A percentile compares a stretch with the other conserved stretches of the same genome.
These are phyloP conservation scores for Cetraspora pellucida DNA, from an alignment of 192 early-diverging fungal species.

Conservation along the genomic window DNA sequence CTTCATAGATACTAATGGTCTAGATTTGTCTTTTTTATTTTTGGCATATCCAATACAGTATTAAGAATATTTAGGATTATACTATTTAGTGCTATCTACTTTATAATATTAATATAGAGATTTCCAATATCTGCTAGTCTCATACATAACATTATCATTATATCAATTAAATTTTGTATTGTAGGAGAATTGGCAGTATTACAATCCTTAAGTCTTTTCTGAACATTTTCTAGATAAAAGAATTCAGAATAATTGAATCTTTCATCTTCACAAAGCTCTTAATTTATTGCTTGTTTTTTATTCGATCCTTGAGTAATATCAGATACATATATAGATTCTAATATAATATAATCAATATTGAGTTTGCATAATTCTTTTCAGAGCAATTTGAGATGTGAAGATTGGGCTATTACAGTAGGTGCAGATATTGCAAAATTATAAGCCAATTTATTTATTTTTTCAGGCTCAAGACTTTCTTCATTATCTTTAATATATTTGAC, in stretches of 20 bases:
- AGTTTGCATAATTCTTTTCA: constrained; percentile 8
- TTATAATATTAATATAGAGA: constrained; percentile 15
- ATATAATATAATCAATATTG: not conserved
- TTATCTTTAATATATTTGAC: constrained; percentile 3
- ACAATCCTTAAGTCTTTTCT: not conserved
- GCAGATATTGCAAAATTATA: not conserved
- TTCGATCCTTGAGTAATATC: constrained; percentile 12
- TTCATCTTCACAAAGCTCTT: constrained; percentile 8
- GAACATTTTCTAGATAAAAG: constrained; percentile 9
- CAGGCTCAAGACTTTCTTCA: constrained; percentile 5
- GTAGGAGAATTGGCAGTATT: not conserved
- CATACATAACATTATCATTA: constrained; percentile 21
- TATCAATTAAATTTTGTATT: constrained; percentile 2
- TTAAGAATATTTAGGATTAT: constrained; percentile 1
- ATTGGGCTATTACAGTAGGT: too few relatives aligned
- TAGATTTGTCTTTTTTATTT: too few relatives aligned
- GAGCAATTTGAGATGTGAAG: constrained; percentile 9
- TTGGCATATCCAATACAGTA: constrained; percentile 12
- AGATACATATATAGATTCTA: not conserved
- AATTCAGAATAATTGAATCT: constrained; percentile 4
- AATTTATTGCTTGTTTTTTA: not conserved
- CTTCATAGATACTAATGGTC: constrained; percentile 5
- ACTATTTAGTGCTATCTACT: not conserved
- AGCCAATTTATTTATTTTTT: not conserved
- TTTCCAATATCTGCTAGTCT: not conserved